Percentiles rank a stretch among this genome's conserved stretches.
Evolutionary conservation across 75 land plant species (phyloP).

Genomic region (Cupressus sempervirens): DNA sequence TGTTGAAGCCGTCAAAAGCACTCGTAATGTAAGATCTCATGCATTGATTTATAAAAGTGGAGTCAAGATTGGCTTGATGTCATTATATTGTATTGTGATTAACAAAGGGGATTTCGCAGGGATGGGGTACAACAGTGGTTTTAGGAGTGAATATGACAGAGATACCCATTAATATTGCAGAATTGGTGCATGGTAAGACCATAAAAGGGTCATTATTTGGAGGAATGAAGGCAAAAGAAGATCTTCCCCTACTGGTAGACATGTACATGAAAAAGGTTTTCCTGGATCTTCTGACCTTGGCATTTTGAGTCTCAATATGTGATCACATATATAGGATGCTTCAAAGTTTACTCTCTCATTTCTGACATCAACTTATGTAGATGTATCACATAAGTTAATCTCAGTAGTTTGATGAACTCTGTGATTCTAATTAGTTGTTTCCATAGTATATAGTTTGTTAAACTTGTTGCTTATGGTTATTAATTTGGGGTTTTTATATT

Average conservation of each 20-base stretch:
- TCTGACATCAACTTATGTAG: not conserved
- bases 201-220: conserved; percentile 50
- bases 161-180: conserved; percentile 54
- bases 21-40: conserved; percentile 34
- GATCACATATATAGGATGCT: too few relatives aligned
- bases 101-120: conserved; percentile 33
- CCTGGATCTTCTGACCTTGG: not conserved
- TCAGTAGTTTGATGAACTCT: too few relatives aligned
- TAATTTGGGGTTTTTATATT: too few relatives aligned
- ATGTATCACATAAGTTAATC: not conserved
- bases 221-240: conserved; percentile 59
- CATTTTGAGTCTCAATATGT: too few relatives aligned
- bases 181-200: conserved; percentile 52
- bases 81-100: not conserved
- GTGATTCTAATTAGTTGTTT: too few relatives aligned
- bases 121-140: conserved; percentile 73
- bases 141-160: conserved; percentile 46
- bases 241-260: conserved; percentile 54
- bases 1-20: conserved; percentile 62
- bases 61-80: not conserved
- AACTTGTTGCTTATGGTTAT: too few relatives aligned
- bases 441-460: too few relatives aligned
- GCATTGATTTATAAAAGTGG: not conserved
- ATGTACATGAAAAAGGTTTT: conserved; percentile 59
- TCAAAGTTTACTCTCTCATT: too few relatives aligned